phyloP scores from a whole-genome alignment of 2,329 filamentous ascomycete genomes.

The Xylariaceae sp. region DNA sequence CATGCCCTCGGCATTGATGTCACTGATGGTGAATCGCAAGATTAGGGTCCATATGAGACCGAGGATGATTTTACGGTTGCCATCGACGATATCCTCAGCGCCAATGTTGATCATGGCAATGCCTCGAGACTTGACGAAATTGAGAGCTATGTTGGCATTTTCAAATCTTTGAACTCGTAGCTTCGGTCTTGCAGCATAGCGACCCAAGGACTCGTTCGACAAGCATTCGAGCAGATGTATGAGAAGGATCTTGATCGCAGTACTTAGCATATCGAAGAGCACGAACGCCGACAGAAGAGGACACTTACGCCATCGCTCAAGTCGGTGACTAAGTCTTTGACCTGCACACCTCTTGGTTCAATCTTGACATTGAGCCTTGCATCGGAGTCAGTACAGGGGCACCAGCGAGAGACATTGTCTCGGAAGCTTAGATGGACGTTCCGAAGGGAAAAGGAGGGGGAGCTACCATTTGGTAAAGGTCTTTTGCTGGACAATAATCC shows the following conservation, averaged over 20 bases:
- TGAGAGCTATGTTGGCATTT: constrained; percentile 92
- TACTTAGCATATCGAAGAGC: background rate
- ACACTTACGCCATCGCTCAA: constrained; percentile 84
- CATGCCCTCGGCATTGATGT: constrained; percentile 97
- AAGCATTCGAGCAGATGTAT: constrained; percentile 97
- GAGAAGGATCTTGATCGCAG: constrained; percentile 66
- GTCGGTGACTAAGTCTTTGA: constrained; percentile 83
- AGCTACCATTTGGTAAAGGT: constrained; percentile 95
- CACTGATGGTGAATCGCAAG: constrained; percentile 94
- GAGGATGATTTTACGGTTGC: constrained; percentile 94
- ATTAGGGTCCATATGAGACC: constrained; percentile 98
- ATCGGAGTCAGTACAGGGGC: constrained; percentile 20
- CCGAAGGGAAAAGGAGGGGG: background rate
- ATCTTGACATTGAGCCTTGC: constrained; percentile 93
- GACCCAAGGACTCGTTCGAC: constrained; percentile 87
- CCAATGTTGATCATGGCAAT: constrained; percentile 99
- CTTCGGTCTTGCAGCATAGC: constrained; percentile 95
- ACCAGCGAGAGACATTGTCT: constrained; percentile 17
- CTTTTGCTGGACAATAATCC: constrained; percentile 88
- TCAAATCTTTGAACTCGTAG: constrained; percentile 95
- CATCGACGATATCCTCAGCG: constrained; percentile 96
- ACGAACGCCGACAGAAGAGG: background rate
- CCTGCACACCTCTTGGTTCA: constrained; percentile 69
- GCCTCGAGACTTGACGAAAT: constrained; percentile 84
- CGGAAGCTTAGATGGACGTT: constrained; percentile 1